Evolutionary conservation across 192 early-diverging fungal species (phyloP), one percentile per base, ranked within the genome.

Genomic region (Coemansia sp.): DNA sequence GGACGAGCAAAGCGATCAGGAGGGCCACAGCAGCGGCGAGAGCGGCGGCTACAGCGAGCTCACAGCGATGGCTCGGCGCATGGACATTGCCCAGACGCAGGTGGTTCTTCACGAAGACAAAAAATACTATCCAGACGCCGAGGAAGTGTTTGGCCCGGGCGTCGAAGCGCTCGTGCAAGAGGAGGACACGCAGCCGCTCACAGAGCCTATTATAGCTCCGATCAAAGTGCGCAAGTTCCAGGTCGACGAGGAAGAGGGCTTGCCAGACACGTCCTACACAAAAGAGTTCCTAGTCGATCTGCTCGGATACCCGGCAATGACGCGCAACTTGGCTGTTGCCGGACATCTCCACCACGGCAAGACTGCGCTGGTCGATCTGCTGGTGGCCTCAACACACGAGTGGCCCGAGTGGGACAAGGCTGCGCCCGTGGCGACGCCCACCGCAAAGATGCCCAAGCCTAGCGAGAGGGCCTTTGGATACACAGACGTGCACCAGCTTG

Each of bases 301-400:
- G 41, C 85, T 91, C 79, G 88, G 86, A 22, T 88, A 88, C 74
- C 94, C 95, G 5, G 87, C 88, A 20, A 84, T 95, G 53, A 84
- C 92, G 49, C 87, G 98, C 64, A 99, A 98, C 67, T 79, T 99
- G 32, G 92, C 91, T 9, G 70, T 99, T 57, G 90, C 94, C 2
- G 98, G 98, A 25, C 96, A 98, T 77, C 83, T 99, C 64, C 96
- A 97, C 70, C 98, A 99, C 74, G 98, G 98, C 60, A 99, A 99
- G 66, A 95, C 96, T 0, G 87, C 94, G 8, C 88, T 99, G 40
- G 85, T 98, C 31, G 98, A 99, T 67, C 86, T 95, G 77, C 88
- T 99, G 27, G 91, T 99, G 17, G 84, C 89, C 24, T 86, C 95
- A 60, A 97, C 96, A 14, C 98, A 99, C 65, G 70, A 81, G 82